Evolutionary conservation across 257 asterid genomes (phyloP), one percentile per base, ranked within the genome.

Genomic region (Nicotiana paniculata): DNA sequence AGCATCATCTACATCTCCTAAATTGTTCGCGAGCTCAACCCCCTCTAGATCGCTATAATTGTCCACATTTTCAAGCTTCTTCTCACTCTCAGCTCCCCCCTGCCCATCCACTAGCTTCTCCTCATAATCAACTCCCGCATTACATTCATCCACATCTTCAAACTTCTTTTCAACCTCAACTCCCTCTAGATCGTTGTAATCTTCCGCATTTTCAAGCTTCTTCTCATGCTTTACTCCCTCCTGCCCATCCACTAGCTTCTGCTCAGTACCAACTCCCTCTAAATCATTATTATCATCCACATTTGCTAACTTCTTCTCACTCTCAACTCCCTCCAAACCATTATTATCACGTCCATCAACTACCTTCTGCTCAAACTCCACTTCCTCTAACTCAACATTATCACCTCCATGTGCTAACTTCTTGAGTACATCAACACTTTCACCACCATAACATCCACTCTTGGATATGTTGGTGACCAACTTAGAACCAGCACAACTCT

Each of bases 401-500:
- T 48, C 79, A 48, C 8, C 79, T 15, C 6, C 79, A 48, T 26
- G 48, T 7, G 9, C 43, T 48, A 24, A 6, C 53, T 26, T 74
- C 62, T 75, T 64, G 74, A 55, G 48, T 18, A 68, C 64, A 70
- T 57, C 86, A 76, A 16, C 30, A 28, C 21, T 59, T 65, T 11
- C 63, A 77, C 85, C 68, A 70, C 18, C 82, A 61, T 32, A 66
- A n/a, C 70, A 67, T 83, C 55, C 67, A 9, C 67, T 61, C 18
- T 57, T 77, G 17, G 43, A 28, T 26, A 54, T 68, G 33, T 57
- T 83, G 8, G 18, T 32, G 58, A n/a, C 86, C 83, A 59, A 77
- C 17, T 64, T 28, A 58, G 86, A 82, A 43, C 76, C 88, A 39
- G 76, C 66, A 80, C 80, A 81, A 15, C 59, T 81, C 24, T 82